Percentiles rank a stretch among this genome's conserved stretches.
Evolutionary conservation across 331 rosid genomes (phyloP).

Genomic region (Pyracantha coccinea): DNA sequence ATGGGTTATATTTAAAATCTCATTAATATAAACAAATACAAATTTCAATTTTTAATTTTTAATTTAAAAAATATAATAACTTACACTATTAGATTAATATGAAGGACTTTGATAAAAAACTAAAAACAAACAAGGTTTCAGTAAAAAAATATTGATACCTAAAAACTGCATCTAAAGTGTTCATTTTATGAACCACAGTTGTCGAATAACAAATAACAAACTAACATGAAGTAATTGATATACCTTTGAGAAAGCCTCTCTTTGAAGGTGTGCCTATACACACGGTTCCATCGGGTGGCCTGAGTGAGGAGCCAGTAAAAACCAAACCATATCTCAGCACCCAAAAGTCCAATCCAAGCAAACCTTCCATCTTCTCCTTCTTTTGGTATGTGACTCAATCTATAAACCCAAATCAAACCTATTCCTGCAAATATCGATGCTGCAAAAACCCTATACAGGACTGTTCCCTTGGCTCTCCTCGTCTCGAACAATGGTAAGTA

Average conservation of each 20-base stretch:
- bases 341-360: slow-evolving; percentile 62
- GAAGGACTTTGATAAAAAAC: too few relatives aligned
- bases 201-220: too few relatives aligned
- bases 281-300: slow-evolving; percentile 52
- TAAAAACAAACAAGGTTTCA: too few relatives aligned
- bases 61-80: too few relatives aligned
- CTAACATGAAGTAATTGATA: too few relatives aligned
- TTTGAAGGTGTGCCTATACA: slow-evolving; percentile 46
- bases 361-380: slow-evolving; percentile 28
- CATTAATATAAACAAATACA: too few relatives aligned
- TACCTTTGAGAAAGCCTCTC: slow-evolving; percentile 57
- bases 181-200: too few relatives aligned
- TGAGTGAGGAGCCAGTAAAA: slow-evolving; percentile 75
- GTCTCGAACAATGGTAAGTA: slow-evolving; percentile 52
- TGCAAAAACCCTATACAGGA: slow-evolving; percentile 35
- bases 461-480: slow-evolving; percentile 26
- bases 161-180: rapidly evolving
- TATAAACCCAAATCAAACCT: slow-evolving; percentile 53
- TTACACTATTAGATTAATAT: too few relatives aligned
- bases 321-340: slow-evolving; percentile 70
- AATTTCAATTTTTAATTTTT: too few relatives aligned
- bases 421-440: slow-evolving; percentile 41
- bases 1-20: too few relatives aligned
- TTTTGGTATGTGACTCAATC: slow-evolving; percentile 31
- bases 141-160: too few relatives aligned